Percentiles rank a stretch among this genome's conserved stretches.
Evolutionary conservation across 2,329 filamentous ascomycete genomes (phyloP).

Genomic region (Tolypocladium album): DNA sequence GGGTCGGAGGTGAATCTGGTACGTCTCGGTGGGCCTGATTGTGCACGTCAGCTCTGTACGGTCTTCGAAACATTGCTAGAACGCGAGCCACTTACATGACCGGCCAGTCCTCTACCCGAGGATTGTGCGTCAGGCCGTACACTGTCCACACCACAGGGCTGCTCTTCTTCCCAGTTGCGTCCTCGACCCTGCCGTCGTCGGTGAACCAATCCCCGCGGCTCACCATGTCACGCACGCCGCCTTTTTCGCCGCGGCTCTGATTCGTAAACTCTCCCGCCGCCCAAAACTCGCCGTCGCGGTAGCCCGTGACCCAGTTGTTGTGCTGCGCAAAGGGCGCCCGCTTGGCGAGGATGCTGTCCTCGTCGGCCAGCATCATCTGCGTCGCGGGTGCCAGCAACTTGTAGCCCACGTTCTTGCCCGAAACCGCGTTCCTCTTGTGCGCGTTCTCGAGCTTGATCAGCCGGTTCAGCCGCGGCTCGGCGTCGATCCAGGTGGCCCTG

Average conservation of each 20-base stretch:
- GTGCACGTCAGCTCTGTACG: background rate
- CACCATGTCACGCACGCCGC: slow-evolving; percentile 36
- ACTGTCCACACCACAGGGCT: slow-evolving; percentile 34
- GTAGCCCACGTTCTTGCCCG: slow-evolving; percentile 38
- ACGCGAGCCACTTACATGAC: slow-evolving; percentile 30
- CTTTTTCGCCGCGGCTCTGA: slow-evolving; percentile 30
- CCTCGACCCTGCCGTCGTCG: slow-evolving; percentile 10
- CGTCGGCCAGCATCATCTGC: slow-evolving; percentile 35
- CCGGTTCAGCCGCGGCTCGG: slow-evolving; percentile 41
- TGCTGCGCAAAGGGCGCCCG: slow-evolving; percentile 35
- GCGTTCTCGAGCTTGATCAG: slow-evolving; percentile 38
- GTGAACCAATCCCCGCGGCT: slow-evolving; percentile 35
- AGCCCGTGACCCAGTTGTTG: slow-evolving; percentile 36
- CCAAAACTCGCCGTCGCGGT: slow-evolving; percentile 38
- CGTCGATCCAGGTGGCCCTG: slow-evolving; percentile 36
- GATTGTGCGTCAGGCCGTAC: slow-evolving; percentile 37
- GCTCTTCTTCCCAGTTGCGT: slow-evolving; percentile 10
- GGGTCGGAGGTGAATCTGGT: slow-evolving; percentile 30
- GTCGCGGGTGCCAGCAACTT: slow-evolving; percentile 34
- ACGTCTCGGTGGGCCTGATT: slow-evolving; percentile 34
- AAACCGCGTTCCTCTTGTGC: slow-evolving; percentile 31
- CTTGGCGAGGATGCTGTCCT: slow-evolving; percentile 28
- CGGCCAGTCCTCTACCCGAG: slow-evolving; percentile 37
- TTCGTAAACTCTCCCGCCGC: slow-evolving; percentile 41
- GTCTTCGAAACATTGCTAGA: background rate